Percentiles rank a stretch among this genome's conserved stretches.
Evolutionary conservation across 148 eudicot species (phyloP).

Genomic region (Rheum nobile): DNA sequence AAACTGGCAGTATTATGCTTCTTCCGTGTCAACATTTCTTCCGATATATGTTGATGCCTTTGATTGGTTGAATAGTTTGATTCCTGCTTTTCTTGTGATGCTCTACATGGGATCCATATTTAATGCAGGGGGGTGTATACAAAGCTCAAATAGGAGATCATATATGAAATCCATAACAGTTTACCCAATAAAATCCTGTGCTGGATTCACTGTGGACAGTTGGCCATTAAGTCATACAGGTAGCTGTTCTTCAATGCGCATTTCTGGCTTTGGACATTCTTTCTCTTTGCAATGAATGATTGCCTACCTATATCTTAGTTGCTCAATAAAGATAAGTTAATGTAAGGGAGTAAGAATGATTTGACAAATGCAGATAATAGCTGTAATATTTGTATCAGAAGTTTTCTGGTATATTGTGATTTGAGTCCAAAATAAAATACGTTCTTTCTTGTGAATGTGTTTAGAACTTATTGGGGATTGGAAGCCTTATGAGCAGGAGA

Average conservation of each 20-base stretch:
- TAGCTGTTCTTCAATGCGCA: constrained; percentile 13
- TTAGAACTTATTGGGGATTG: not conserved
- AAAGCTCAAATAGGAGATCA: constrained; percentile 13
- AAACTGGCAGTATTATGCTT: not conserved
- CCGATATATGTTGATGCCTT: too few species aligned
- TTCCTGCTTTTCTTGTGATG: not conserved
- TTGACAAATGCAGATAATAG: not conserved
- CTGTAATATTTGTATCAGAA: not conserved
- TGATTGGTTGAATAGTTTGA: not conserved
- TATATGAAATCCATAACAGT: constrained; percentile 52
- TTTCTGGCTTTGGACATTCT: not conserved
- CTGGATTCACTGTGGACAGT: constrained; percentile 62
- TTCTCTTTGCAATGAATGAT: not conserved
- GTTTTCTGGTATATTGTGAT: not conserved
- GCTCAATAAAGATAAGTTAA: not conserved
- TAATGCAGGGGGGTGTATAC: constrained; percentile 30
- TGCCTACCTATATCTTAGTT: not conserved
- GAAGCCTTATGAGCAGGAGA: not conserved
- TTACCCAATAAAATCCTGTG: constrained; percentile 93
- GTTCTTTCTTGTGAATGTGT: not conserved
- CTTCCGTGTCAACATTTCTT: too few species aligned
- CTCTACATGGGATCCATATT: not conserved
- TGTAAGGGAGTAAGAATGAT: not conserved
- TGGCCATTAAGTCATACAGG: constrained; percentile 89
- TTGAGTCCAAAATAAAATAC: not conserved